Evolutionary conservation across 106 monocot species (phyloP).

Genomic region (Dendrobium catenatum): DNA sequence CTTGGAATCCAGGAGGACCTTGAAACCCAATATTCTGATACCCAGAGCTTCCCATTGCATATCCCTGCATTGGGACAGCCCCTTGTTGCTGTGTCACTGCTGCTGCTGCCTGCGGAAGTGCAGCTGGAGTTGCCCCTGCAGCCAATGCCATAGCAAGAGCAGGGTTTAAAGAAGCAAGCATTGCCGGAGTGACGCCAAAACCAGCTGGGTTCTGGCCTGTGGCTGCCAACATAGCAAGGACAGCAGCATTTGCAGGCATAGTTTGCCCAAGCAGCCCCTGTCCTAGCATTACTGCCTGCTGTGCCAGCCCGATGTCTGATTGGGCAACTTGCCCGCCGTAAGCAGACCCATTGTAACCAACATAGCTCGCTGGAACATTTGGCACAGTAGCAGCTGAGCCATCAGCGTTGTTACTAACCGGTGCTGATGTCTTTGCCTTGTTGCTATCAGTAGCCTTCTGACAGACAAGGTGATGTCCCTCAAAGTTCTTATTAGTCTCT

Average conservation of each 20-base stretch:
- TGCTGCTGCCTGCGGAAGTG: not conserved
- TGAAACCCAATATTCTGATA: slow-evolving; percentile 37
- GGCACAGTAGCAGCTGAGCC: not conserved
- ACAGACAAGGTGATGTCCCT: slow-evolving; percentile 9
- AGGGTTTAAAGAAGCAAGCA: slow-evolving; percentile 68
- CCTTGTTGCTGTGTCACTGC: slow-evolving; percentile 8
- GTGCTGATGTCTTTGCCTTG: not conserved
- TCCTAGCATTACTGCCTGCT: slow-evolving; percentile 19
- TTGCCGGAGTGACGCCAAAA: slow-evolving; percentile 51
- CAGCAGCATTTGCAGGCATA: slow-evolving; percentile 53
- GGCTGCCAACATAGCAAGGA: slow-evolving; percentile 67
- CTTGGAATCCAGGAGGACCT: slow-evolving; percentile 42
- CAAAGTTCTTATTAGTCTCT: slow-evolving; percentile 17
- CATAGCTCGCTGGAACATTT: not conserved
- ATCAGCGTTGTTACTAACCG: not conserved
- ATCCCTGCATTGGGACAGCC: slow-evolving; percentile 16
- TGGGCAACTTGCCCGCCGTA: not conserved
- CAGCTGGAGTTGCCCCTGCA: slow-evolving; percentile 11
- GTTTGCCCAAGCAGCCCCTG: slow-evolving; percentile 28
- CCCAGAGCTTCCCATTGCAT: slow-evolving; percentile 26
- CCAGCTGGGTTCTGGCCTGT: slow-evolving; percentile 55
- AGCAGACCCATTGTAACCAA: slow-evolving; percentile 1
- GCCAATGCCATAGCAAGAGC: slow-evolving; percentile 59
- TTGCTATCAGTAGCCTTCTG: slow-evolving; percentile 21
- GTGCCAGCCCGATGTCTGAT: slow-evolving; percentile 9